Percentiles rank a stretch among this genome's conserved stretches.
phyloP scores from a whole-genome alignment of 495 filamentous ascomycete species.

The Hyaloscypha bicolor region DNA sequence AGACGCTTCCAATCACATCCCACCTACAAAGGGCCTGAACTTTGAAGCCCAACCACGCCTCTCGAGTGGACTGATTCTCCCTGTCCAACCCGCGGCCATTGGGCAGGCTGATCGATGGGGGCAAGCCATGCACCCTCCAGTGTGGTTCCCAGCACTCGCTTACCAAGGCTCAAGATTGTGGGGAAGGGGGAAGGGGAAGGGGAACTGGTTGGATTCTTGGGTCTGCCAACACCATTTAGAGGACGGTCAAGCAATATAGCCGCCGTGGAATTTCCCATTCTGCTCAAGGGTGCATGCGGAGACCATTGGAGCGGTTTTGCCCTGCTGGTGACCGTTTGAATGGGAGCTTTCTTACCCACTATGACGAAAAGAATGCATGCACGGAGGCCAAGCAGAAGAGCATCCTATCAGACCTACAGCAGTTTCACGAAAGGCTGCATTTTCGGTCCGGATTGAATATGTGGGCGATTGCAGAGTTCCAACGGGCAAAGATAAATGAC shows the following conservation, averaged over 20 bases:
- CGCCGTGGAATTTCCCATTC: background rate
- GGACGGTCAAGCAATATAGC: conserved; percentile 1
- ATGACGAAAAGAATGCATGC: conserved; percentile 28
- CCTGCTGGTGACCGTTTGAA: background rate
- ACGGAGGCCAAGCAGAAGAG: conserved; percentile 6
- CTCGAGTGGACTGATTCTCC: conserved; percentile 8
- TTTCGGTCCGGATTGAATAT: conserved; percentile 14
- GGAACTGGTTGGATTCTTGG: background rate
- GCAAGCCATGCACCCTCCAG: conserved; percentile 13
- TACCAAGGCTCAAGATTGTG: conserved; percentile 6
- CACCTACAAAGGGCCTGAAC: conserved; percentile 5
- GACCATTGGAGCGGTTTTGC: background rate
- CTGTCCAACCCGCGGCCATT: background rate
- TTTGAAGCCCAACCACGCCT: conserved; percentile 7
- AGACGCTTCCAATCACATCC: conserved; percentile 12
- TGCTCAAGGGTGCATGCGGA: background rate
- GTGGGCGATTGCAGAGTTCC: background rate
- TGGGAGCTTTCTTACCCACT: conserved; percentile 11
- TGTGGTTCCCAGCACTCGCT: background rate
- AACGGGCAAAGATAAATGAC: conserved; percentile 1
- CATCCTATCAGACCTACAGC: conserved; percentile 23
- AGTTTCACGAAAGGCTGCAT: conserved; percentile 17
- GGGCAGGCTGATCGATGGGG: conserved; percentile 5
- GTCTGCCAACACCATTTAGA: background rate
- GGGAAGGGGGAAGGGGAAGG: background rate